Percentiles rank a stretch among this genome's conserved stretches.
phyloP scores from a whole-genome alignment of 139 green algal genomes.

The Bryopsis sp. region DNA sequence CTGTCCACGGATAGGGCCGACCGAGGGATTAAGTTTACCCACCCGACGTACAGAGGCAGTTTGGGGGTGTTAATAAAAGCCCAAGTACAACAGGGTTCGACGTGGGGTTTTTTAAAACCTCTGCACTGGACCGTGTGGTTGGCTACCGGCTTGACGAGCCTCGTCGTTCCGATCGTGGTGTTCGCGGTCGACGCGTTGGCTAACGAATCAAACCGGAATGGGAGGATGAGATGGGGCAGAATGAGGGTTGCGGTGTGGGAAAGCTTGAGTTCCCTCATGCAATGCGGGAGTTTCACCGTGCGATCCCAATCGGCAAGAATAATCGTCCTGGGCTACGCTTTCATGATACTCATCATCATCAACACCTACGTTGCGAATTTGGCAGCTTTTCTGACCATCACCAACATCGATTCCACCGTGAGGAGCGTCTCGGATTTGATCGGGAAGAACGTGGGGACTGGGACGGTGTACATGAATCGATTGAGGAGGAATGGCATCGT shows the following conservation, averaged over 20 bases:
- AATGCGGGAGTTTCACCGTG: constrained; percentile 14
- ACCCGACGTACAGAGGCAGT: not conserved
- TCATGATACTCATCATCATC: constrained; percentile 20
- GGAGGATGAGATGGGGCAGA: not conserved
- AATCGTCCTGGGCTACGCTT: constrained; percentile 13
- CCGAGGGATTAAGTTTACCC: constrained; percentile 7
- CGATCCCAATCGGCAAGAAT: constrained; percentile 2
- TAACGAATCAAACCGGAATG: not conserved
- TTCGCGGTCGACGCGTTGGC: constrained; percentile 18
- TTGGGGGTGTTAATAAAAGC: constrained; percentile 14
- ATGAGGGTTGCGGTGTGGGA: constrained; percentile 11
- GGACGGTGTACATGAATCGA: constrained; percentile 1
- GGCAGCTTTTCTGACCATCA: constrained; percentile 18
- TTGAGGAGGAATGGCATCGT: constrained; percentile 3
- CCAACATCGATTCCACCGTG: constrained; percentile 17
- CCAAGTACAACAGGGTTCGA: not conserved
- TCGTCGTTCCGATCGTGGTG: constrained; percentile 8
- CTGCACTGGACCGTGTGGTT: constrained; percentile 19
- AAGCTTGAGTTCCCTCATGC: constrained; percentile 14
- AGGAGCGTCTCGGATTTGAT: not conserved
- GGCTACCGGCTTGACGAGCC: not conserved
- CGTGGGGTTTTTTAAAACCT: constrained; percentile 22
- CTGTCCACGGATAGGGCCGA: constrained; percentile 1
- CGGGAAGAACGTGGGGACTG: constrained; percentile 16
- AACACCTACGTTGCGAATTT: constrained; percentile 21